These are phyloP conservation scores for Cladosporium sp. DNA, from an alignment of 2,329 filamentous ascomycete species.

Conservation along the genomic window DNA sequence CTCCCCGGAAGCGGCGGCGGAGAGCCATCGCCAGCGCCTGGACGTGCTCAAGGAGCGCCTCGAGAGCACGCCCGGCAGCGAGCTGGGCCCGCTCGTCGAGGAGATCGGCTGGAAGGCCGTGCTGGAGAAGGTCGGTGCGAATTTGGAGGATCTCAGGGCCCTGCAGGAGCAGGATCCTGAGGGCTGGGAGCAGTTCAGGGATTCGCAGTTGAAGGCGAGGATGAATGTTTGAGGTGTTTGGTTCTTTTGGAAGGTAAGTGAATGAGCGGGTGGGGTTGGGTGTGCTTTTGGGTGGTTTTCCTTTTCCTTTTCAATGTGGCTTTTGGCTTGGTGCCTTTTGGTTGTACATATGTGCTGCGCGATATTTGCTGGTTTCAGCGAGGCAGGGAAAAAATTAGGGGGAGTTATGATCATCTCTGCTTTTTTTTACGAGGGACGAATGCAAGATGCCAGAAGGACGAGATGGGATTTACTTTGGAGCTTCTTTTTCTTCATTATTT, in stretches of 20 bases:
- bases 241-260: background rate
- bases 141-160: slow-evolving; percentile 61
- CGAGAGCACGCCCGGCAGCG: slow-evolving; percentile 51
- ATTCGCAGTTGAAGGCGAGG: slow-evolving; percentile 33
- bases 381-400: no score
- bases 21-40: slow-evolving; percentile 5
- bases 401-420: no score
- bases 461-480: no score
- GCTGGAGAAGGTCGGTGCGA: slow-evolving; percentile 60
- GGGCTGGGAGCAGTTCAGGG: slow-evolving; percentile 33
- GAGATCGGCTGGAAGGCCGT: slow-evolving; percentile 53
- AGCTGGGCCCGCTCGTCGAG: slow-evolving; percentile 62
- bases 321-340: no score
- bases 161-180: slow-evolving; percentile 46
- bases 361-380: no score
- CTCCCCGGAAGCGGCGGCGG: slow-evolving; percentile 18
- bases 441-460: no score
- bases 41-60: slow-evolving; percentile 37
- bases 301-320: background rate
- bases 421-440: no score
- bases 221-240: slow-evolving; percentile 20
- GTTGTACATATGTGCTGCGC: no score
- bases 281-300: background rate
- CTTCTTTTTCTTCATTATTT: no score
- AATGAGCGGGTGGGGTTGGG: background rate